Conservation (phyloP, 2,329 filamentous ascomycete species). For the Penicillium sp. region DNA sequence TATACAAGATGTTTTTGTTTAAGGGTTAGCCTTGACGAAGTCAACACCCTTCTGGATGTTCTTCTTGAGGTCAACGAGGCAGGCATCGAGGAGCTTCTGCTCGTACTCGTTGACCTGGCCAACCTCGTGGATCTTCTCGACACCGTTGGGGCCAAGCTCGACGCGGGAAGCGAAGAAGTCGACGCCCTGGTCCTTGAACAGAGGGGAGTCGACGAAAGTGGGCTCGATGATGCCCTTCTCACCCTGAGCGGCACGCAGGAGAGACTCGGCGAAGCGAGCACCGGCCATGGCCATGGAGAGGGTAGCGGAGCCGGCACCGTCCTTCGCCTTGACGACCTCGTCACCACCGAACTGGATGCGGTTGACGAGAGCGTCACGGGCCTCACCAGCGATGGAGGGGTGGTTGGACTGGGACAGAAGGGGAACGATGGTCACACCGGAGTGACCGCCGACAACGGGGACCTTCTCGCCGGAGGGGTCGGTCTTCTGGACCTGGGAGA, state of each 20-base stretch:
- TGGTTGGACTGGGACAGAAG: constrained; percentile 93
- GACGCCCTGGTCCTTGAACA: constrained; percentile 97
- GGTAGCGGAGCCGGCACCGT: constrained; percentile 92
- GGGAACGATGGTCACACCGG: constrained; percentile 95
- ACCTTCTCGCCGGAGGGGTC: constrained; percentile 93
- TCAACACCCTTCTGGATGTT: constrained; percentile 85
- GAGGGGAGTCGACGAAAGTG: constrained; percentile 92
- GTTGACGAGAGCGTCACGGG: constrained; percentile 74
- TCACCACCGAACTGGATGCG: constrained; percentile 99
- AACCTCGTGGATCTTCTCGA: constrained; percentile 86
- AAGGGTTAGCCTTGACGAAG: constrained; percentile 61
- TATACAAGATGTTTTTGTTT: constrained; percentile 27
- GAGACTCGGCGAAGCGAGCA: constrained; percentile 77
- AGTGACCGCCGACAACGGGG: constrained; percentile 95
- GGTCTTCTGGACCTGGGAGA: constrained; percentile 86
- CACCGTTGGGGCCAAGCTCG: constrained; percentile 94
- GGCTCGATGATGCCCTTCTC: constrained; percentile 95
- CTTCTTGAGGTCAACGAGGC: constrained; percentile 64
- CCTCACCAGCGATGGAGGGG: constrained; percentile 74
- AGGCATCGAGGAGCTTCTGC: constrained; percentile 84
- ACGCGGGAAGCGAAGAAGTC: constrained; percentile 96
- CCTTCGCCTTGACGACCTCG: constrained; percentile 99
- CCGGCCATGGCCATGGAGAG: constrained; percentile 99
- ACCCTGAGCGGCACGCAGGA: constrained; percentile 89
- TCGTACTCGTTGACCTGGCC: constrained; percentile 82